A percentile compares a stretch with the other conserved stretches of the same genome.
Conservation (phyloP, 108 stramenopile genomes). For the Aureococcus anophagefferens region DNA sequence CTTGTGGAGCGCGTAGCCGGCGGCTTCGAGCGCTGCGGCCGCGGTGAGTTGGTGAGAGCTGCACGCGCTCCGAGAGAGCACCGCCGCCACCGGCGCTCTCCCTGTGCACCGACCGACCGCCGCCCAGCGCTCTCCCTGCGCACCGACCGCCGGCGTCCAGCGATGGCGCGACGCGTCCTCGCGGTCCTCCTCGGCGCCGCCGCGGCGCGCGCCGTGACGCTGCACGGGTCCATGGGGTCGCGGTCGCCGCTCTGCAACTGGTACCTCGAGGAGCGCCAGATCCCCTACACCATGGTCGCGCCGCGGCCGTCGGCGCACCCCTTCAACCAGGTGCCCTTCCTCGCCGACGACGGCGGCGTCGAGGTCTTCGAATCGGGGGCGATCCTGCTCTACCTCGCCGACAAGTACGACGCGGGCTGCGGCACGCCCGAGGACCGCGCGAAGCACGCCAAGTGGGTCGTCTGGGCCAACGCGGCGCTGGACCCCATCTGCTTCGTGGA, state of each 20-base stretch:
- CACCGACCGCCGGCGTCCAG: no score
- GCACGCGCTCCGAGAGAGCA: no score
- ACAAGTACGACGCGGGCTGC: slow-evolving; percentile 21
- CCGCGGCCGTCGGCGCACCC: slow-evolving; percentile 50
- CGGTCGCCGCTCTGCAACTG: slow-evolving; percentile 76
- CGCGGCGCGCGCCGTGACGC: no score
- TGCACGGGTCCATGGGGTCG: slow-evolving; percentile 27
- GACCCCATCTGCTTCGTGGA: slow-evolving; percentile 79
- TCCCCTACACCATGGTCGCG: background rate
- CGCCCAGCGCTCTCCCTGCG: no score
- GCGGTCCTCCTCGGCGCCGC: no score
- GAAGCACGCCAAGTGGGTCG: slow-evolving; percentile 44
- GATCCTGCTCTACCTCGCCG: slow-evolving; percentile 61
- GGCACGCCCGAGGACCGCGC: background rate
- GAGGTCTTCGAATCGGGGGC: slow-evolving; percentile 77
- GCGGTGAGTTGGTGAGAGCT: no score
- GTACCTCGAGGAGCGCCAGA: slow-evolving; percentile 10
- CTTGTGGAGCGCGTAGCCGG: no score
- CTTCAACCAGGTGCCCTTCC: slow-evolving; percentile 71
- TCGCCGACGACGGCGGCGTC: slow-evolving; percentile 48
- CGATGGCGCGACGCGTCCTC: no score
- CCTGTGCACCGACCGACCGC: no score
- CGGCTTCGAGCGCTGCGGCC: no score
- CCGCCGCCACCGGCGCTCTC: no score
- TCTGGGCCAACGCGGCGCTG: slow-evolving; percentile 74